Base-by-base conservation (phyloP, 108 stramenopile species). In the Bacterosira constricta region DNA sequence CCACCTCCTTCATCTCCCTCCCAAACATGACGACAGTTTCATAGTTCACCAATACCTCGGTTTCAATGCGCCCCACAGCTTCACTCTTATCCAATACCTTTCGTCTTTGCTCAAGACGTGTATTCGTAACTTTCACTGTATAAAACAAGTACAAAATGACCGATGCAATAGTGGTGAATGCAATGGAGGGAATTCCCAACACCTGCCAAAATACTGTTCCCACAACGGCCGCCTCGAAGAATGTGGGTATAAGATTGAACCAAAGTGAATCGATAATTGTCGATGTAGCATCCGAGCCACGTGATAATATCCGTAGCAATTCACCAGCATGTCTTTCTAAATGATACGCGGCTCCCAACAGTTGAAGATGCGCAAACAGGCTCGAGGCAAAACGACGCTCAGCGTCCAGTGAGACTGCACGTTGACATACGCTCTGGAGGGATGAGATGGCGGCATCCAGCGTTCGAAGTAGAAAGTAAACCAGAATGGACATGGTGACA, bases 11-110 rank as follows among this genome's bases (percentile, higher is more conserved):
- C 32, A 25, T 30, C 37, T 78, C 77, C n/a, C 77, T 72, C 3
- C 77, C 77, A 56, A 83, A 83, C 54, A 79, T 74, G n/a, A 60
- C 65, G 10, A 83, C 82, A 4, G 82, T 83, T 38, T 83, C 82
- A 44, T 79, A 83, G 59, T 83, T 76, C 30, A 79, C 63, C 20
- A 83, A 46, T 17, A 77, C 69, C 35, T 83, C 82, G 15, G 82
- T 79, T 38, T 81, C 80, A 5, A 78, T 79, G 11, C 72, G 63
- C 12, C 82, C 82, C 27, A 79, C 82, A 15, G 55, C 69, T 9
- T 80, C 74, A 11, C 51, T 47, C 54, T 70, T 71, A 41, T 79
- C 66, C 37, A 83, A 53, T 1, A 79, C 63, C 45, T 69, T 73
- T 27, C 82, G 12, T 17, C 77, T 37, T 32, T 58, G 72, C 20